These are phyloP conservation scores for Entomortierella lignicola DNA, from an alignment of 192 early-diverging fungal genomes.

Conservation along the genomic window DNA sequence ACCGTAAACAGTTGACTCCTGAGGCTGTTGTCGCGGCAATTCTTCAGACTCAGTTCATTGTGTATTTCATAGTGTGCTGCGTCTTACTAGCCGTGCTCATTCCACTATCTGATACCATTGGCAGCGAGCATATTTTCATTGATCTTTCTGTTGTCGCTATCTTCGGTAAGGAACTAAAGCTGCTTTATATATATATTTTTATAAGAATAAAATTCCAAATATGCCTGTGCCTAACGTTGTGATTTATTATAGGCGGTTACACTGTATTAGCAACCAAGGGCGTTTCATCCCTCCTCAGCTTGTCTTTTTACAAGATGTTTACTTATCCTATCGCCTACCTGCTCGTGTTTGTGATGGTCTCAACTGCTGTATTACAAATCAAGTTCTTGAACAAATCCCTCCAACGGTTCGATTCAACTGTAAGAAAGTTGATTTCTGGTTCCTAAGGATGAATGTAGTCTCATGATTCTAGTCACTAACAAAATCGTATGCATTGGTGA, in stretches of 20 bases:
- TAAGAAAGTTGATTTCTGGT: conserved; percentile 10
- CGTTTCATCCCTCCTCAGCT: conserved; percentile 72
- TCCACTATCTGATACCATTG: conserved; percentile 59
- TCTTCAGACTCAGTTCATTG: conserved; percentile 59
- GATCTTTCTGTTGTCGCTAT: conserved; percentile 76
- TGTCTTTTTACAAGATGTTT: conserved; percentile 73
- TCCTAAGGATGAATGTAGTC: not conserved
- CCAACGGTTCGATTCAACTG: conserved; percentile 72
- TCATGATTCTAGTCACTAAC: no score
- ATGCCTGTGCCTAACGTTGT: conserved; percentile 1
- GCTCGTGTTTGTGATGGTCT: conserved; percentile 65
- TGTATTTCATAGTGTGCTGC: conserved; percentile 65
- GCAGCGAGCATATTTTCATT: conserved; percentile 66
- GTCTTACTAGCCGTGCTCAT: conserved; percentile 47
- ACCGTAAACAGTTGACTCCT: conserved; percentile 57
- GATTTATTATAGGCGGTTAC: conserved; percentile 66
- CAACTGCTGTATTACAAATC: conserved; percentile 74
- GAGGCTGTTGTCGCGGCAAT: conserved; percentile 63
- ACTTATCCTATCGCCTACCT: conserved; percentile 73
- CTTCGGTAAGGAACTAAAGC: conserved; percentile 67
- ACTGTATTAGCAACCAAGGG: conserved; percentile 79
- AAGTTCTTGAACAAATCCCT: conserved; percentile 76
- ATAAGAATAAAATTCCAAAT: not conserved
- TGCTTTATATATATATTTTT: not conserved
- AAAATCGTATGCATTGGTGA: not conserved